Base-by-base conservation (phyloP, 2,329 filamentous ascomycete species). In the Cyclaneusma minus region DNA sequence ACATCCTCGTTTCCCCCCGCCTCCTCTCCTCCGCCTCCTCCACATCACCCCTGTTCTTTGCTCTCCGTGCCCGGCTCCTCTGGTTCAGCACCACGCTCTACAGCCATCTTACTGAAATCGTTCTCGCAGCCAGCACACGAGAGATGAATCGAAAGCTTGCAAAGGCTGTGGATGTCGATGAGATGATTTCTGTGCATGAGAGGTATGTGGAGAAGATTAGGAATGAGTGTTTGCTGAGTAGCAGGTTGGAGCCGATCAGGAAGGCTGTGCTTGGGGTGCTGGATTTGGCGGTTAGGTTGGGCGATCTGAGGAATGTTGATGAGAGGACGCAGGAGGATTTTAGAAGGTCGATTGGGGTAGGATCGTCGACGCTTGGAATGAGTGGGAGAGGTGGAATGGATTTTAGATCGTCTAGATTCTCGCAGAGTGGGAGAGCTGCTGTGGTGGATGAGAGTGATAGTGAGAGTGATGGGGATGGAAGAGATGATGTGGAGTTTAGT, bases 31-130 rank as follows among this genome's bases (percentile, higher is more conserved):
- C 56, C 31, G 51, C 49, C 30, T 46, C 46, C 16, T 36, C 41
- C n/a, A 60, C 62, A 26, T 53, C 55, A 9, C 54, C 57, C 1
- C 37, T 56, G 3, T 74, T 66, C 41, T 72, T 68, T 44, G 54
- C 60, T 10, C 54, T 87, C 6, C 70, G 80, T 19, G 68, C 72
- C 16, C 69, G 66, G 25, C 58, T 92, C 3, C 54, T 84, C 7
- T 87, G 81, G 77, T 87, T 92, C 50, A 67, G 68, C 36, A 76
- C 74, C 35, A 69, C 65, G 0, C 42, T 93, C 2, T 75, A 82
- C 40, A 72, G 73, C 6, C 89, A 93, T 43, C 54, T 92, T 4
- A 74, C 72, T 3, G 75, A 71, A 10, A 62, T 83, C 2, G 78
- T 85, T 2, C 59, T 92, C 1, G 64, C 62, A 1, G 66, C 71